Evolutionary conservation across 1,284 basidiomycete genomes (phyloP), one percentile per base, ranked within the genome.

Genomic region (Heterobasidion parviporum): DNA sequence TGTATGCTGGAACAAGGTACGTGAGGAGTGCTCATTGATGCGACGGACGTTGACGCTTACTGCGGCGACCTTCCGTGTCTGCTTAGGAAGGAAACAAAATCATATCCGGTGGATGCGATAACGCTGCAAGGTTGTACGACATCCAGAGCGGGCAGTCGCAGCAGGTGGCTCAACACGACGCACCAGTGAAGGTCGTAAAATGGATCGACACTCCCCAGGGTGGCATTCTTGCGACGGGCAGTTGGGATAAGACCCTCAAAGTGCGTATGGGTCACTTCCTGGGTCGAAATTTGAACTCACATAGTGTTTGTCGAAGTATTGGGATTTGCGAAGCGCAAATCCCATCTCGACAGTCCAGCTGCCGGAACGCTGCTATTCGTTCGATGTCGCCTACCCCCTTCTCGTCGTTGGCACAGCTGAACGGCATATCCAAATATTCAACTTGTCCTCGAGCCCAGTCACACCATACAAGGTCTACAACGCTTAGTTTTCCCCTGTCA

Each of bases 401-500:
- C 82, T 96, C 74, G 94, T 97, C 34, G 90, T 94, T 38, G 96
- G 90, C n/a, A 96, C 92, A 7, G 96, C 95, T 14, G 94, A 94
- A 62, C 81, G 92, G 35, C 87, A 94, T 67, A 85, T 98, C 56
- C 85, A 92, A 67, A 88, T 97, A 54, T 91, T 85, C 76, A 90
- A 97, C 68, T 78, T 97, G 60, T 81, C 81, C 34, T 18, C n/a
- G 55, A 92, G 89, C 68, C 93, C 94, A 0, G 85, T 80, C 20
- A 77, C 82, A 0, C 69, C 85, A 1, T 90, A 83, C 74, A 91
- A 90, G 74, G 89, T 89, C 58, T 8, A 6, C 34, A 51, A 4
- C 3, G 8, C 15, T 14, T 14, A 44, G 49, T 20, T 33, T 12
- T 52, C 44, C 35, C 16, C 60, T 56, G 54, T 33, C 15, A 12